phyloP scores from a whole-genome alignment of 441 rosid genomes.

The Melastoma candidum region DNA sequence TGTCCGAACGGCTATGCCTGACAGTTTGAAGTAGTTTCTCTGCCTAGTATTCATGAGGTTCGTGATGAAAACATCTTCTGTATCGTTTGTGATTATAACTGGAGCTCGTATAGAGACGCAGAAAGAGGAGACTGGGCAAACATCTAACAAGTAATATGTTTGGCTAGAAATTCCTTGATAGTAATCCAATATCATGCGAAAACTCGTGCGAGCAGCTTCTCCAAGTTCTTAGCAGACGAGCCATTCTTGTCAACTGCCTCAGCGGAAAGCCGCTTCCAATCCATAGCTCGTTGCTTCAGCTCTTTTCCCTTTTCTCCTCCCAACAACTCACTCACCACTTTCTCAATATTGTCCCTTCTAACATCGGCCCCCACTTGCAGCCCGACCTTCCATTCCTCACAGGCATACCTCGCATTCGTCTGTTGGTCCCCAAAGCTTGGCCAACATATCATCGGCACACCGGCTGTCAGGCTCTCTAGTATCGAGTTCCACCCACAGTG shows the following conservation, averaged over 20 bases:
- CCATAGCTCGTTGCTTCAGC: constrained; percentile 30
- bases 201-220: constrained; percentile 7
- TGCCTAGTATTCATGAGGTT: too few species aligned
- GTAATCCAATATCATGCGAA: too few species aligned
- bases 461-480: constrained; percentile 31
- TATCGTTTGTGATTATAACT: too few species aligned
- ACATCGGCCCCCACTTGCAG: constrained; percentile 29
- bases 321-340: constrained; percentile 35
- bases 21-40: too few species aligned
- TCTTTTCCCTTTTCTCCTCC: constrained; percentile 33
- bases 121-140: too few species aligned
- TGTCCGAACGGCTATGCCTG: too few species aligned
- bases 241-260: constrained; percentile 24
- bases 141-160: too few species aligned
- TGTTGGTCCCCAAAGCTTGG: constrained; percentile 60
- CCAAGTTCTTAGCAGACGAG: constrained; percentile 27
- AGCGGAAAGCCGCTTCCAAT: constrained; percentile 31
- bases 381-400: constrained; percentile 25
- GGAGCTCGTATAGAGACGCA: too few species aligned
- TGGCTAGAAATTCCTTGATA: too few species aligned
- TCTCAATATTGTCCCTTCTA: constrained; percentile 40
- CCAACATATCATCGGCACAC: constrained; percentile 61
- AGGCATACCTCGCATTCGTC: constrained; percentile 45
- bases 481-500: constrained; percentile 61
- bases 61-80: too few species aligned